Base-by-base conservation (phyloP, 1,284 basidiomycete genomes). In the Tylopilus sp. region DNA sequence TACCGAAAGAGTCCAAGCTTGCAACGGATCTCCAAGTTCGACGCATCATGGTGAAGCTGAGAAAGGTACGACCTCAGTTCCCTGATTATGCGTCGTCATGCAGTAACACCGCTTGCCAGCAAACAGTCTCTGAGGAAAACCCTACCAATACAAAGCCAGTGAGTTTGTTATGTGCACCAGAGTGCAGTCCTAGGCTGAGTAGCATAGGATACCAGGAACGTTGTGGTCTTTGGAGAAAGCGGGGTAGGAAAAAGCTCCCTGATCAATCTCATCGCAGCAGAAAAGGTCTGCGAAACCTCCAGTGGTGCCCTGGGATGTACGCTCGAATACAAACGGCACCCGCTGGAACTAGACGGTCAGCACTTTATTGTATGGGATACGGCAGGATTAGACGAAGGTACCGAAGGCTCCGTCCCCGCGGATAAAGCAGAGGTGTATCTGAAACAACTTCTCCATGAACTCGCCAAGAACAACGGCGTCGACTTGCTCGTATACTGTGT, bases 191-290 rank as follows among this genome's bases (percentile, higher is more conserved):
- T 43, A 14, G 34, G 42, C 52, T 29, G 26, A 48, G 21, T 40
- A 20, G 5, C 31, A 11, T 36, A 62, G 62, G 55, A 46, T 11
- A 30, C 14, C 28, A 65, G 50, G 37, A 67, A 67, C 40, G 26
- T 64, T 12, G 43, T 64, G 21, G 24, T 64, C 35, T 64, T 64
- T 38, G 62, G 62, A 30, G 62, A 67, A 28, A 55, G 48, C n/a
- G 62, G 62, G 6, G 61, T 63, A 44, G 65, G 62, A 33, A 67
- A 67, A 48, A 64, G 65, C 50, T 59, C 58, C 36, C n/a, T 59
- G 21, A 54, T 59, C 52, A 59, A 63, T 41, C 46, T 59, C 21
- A 37, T 64, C 11, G 61, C 60, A 7, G 58, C 51, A 12, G 3
- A 29, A 26, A 54, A 26, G 28, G 37, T 67, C 28, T 56, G 53